Base-by-base conservation (phyloP, 805 yeast species). In the Ogataea methylovora region DNA sequence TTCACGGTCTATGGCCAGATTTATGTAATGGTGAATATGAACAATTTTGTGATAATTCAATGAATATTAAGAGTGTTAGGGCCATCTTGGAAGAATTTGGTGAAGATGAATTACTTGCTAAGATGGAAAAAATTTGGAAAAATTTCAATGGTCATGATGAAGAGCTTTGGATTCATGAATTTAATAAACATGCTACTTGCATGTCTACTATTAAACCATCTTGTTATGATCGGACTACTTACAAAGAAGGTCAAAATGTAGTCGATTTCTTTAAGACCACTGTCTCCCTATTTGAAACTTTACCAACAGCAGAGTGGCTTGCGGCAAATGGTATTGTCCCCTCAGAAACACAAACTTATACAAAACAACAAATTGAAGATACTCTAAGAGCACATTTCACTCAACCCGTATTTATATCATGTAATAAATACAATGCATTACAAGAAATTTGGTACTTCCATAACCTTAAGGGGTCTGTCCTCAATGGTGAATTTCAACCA, bases 141-240 rank as follows among this genome's bases (percentile, higher is more conserved):
- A 79, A 81, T 48, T 71, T 70, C 49, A 75, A 73, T 32, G 85
- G 85, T 9, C 55, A 71, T 37, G 90, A 82, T 52, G 78, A 73
- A 38, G 52, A 67, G 5, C 61, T 88, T 33, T 88, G 97, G 97
- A 67, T 72, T 24, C 96, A 88, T 58, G 97, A 88, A 58, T 88
- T 73, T 68, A 87, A 88, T 63, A 88, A 88, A 55, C 97, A 88
- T 54, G 97, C 88, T 17, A 86, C 95, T 8, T 88, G 97, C 60
- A 78, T 87, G 69, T 73, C 79, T 31, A 86, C 96, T 1, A 63
- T 88, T 30, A 73, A 69, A 36, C 84, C 92, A 3, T 45, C 56
- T 4, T 88, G 97, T 56, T 87, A 86, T 56, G 60, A 59, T 6
- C 46, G 42, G 15, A 10, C 35, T 1, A 35, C 42, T 15, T 54